These are phyloP conservation scores for Alternaria panax DNA, from an alignment of 2,329 filamentous ascomycete genomes.

Conservation along the genomic window DNA sequence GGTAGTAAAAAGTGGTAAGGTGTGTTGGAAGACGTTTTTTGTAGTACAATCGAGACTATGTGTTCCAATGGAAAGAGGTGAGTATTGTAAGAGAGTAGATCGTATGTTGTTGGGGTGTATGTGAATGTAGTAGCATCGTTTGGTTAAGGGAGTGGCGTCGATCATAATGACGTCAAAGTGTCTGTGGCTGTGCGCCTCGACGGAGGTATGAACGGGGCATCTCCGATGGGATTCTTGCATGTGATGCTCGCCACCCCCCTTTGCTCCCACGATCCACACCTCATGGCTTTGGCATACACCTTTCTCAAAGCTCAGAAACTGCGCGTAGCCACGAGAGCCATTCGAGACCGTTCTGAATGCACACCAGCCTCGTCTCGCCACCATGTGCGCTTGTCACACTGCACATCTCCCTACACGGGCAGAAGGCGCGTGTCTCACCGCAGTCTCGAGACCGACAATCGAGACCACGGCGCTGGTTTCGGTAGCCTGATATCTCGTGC, in stretches of 20 bases:
- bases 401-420: constrained; percentile 6
- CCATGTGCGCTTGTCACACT: constrained; percentile 28
- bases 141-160: not conserved
- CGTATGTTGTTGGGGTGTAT: not conserved
- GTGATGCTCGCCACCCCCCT: constrained; percentile 6
- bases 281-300: not conserved
- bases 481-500: constrained; percentile 18
- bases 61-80: not conserved
- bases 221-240: constrained; percentile 4
- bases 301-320: not conserved
- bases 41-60: not conserved
- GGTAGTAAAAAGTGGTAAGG: not conserved
- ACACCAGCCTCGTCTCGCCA: constrained; percentile 14
- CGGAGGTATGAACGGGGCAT: not conserved
- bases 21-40: not conserved
- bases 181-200: constrained; percentile 3
- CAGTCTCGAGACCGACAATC: constrained; percentile 16
- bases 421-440: constrained; percentile 16
- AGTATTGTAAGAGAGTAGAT: not conserved
- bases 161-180: constrained; percentile 11
- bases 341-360: not conserved
- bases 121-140: not conserved
- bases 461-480: constrained; percentile 13
- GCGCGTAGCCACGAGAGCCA: not conserved
- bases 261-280: not conserved